Evolutionary conservation across 805 yeast genomes (phyloP), one percentile per base, ranked within the genome.

Genomic region (Deakozyma indianensis): DNA sequence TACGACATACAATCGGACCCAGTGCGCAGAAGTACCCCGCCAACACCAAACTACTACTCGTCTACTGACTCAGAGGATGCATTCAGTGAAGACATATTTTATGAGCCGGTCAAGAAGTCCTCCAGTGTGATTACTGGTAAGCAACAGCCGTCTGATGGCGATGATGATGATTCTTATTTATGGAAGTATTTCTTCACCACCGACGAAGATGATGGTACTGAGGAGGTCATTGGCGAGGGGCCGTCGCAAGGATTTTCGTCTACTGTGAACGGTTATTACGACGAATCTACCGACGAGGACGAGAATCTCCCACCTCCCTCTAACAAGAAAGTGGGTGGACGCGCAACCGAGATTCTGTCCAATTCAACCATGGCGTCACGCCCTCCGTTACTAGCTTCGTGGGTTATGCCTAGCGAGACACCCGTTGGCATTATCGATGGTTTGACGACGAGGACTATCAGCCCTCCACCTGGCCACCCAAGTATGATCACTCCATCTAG

Each of bases 391-490:
- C 68, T 90, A 47, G 97, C 96, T 0, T 81, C 95, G 2, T 90
- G 96, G 94, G 78, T 82, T 28, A 80, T 94, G 3, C 75, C 80
- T 44, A 75, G 75, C 44, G 64, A 63, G 47, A 80, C 85, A 55
- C 96, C 95, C 1, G 86, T 83, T 61, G 94, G 96, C 21, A 86
- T 90, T 48, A 90, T 90, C 56, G 97, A 90, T 60, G 98, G 98
- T 3, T 71, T 85, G 24, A 80, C 95, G 0, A 92, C 97, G 0
- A 72, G 96, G 46, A 81, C 94, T 1, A 66, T 90, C 50, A 66
- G 76, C 51, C 81, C 83, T 3, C 67, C 71, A 38, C 51, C 41
- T 20, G 32, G 5, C 21, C 43, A 27, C n/a, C 44, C 25, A 11
- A 38, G 16, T 28, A 35, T 23, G 28, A 18, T n/a, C 22, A n/a